Percentiles rank a stretch among this genome's conserved stretches.
phyloP scores from a whole-genome alignment of 202 grass and related monocot species.

The Zoysia matrella region DNA sequence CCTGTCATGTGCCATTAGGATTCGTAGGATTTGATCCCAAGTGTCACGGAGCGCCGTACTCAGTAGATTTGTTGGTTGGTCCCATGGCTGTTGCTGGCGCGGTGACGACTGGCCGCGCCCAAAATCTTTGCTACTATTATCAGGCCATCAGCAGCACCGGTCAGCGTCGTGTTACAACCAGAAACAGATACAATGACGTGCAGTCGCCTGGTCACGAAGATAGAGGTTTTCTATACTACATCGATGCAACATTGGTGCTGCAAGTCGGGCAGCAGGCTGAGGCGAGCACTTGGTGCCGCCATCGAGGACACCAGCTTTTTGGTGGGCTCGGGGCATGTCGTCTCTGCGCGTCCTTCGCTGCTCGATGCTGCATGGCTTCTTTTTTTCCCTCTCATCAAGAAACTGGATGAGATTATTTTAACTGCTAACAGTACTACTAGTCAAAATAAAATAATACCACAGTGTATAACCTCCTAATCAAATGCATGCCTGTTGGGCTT shows the following conservation, averaged over 20 bases:
- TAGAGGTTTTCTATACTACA: no score
- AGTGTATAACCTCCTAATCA: background rate
- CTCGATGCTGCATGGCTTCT: no score
- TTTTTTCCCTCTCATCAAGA: no score
- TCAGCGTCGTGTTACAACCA: background rate
- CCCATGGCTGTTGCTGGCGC: no score
- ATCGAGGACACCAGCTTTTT: conserved; percentile 25
- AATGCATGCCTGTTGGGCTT: background rate
- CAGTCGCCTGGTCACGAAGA: no score
- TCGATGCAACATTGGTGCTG: conserved; percentile 3
- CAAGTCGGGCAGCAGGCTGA: background rate
- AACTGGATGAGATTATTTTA: no score
- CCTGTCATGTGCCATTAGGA: no score
- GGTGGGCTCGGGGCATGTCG: conserved; percentile 38
- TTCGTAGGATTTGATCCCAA: no score
- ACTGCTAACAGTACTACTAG: background rate
- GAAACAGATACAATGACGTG: no score
- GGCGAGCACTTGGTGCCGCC: conserved; percentile 17
- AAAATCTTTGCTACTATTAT: background rate
- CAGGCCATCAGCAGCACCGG: conserved; percentile 13
- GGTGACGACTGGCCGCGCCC: background rate
- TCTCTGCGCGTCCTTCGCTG: background rate
- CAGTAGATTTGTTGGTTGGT: background rate
- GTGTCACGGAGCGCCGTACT: background rate
- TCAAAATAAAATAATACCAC: background rate